phyloP scores from a whole-genome alignment of 257 asterid genomes.

The Solanum chiquidenum region DNA sequence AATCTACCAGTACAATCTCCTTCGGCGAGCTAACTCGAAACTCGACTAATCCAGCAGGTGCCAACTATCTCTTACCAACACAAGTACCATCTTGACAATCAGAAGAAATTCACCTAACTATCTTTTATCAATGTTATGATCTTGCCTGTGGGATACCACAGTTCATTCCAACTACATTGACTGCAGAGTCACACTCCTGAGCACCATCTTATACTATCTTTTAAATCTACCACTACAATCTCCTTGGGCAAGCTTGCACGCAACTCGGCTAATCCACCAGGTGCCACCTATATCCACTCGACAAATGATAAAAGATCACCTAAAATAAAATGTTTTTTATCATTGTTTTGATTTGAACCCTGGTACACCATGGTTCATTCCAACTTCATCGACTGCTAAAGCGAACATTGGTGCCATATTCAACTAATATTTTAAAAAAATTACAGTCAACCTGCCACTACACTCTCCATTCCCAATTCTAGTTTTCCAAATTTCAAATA shows the following conservation, averaged over 20 bases:
- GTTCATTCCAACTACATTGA: not conserved
- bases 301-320: not conserved
- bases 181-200: rapidly evolving
- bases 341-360: not conserved
- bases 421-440: rapidly evolving
- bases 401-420: not conserved
- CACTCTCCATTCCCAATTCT: not conserved
- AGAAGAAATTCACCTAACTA: rapidly evolving
- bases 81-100: not conserved
- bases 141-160: not conserved
- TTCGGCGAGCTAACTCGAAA: not conserved
- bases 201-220: not conserved
- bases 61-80: not conserved
- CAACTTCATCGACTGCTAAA: not conserved
- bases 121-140: not conserved
- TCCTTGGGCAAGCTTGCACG: not conserved
- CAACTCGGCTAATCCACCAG: not conserved
- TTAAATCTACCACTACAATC: not conserved
- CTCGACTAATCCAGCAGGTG: not conserved
- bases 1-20: not conserved
- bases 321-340: not conserved
- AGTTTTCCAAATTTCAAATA: not conserved
- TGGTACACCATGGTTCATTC: not conserved
- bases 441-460: not conserved
- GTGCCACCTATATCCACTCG: not conserved